Evolutionary conservation across 345 rosid genomes (phyloP).

Genomic region (Populus tremula): DNA sequence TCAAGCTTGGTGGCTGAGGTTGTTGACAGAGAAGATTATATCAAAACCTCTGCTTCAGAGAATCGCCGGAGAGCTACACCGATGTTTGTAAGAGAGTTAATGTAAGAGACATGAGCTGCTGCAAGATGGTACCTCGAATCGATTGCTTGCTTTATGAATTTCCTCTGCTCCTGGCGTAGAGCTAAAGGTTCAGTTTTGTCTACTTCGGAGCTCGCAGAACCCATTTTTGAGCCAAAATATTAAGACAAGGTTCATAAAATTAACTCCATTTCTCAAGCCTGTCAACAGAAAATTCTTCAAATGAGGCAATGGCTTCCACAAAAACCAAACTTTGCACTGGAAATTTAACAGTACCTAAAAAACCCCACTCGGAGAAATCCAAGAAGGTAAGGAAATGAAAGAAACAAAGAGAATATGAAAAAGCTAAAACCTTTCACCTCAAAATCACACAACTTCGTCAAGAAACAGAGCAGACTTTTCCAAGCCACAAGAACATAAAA

Average conservation of each 20-base stretch:
- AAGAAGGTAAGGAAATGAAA: neutral
- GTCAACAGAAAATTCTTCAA: neutral
- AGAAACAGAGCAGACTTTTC: neutral
- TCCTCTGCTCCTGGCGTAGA: constrained; percentile 66
- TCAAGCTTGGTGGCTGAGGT: no score
- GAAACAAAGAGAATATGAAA: neutral
- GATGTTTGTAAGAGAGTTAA: constrained; percentile 65
- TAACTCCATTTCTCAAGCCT: constrained; percentile 12
- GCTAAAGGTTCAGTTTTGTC: constrained; percentile 56
- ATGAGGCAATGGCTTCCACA: neutral
- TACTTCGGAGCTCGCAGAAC: constrained; percentile 61
- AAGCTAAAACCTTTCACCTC: neutral
- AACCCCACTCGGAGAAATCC: neutral
- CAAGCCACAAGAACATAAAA: neutral
- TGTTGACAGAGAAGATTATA: no score
- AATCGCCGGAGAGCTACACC: constrained; percentile 73
- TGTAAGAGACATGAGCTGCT: constrained; percentile 86
- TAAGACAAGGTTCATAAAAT: constrained; percentile 24
- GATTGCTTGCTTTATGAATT: constrained; percentile 68
- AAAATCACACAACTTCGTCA: neutral
- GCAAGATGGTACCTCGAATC: constrained; percentile 77
- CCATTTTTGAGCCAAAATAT: constrained; percentile 46
- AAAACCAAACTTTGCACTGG: neutral
- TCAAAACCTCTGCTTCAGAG: constrained; percentile 41
- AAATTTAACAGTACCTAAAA: neutral